Percentiles rank a stretch among this genome's conserved stretches.
phyloP scores from a whole-genome alignment of 176 grass and related monocot species.

The Tillandsia fasciculata region DNA sequence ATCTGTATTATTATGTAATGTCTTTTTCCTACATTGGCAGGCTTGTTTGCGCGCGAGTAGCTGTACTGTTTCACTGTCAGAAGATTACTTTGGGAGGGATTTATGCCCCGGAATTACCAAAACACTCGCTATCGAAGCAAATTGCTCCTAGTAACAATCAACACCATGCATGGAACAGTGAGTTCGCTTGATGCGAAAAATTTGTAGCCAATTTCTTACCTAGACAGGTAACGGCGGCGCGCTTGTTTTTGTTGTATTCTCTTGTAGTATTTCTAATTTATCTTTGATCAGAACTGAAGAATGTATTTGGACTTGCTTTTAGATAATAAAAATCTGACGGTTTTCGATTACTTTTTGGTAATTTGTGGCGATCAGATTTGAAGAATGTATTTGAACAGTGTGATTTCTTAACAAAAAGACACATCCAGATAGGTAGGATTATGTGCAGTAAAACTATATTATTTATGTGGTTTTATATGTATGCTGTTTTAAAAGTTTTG shows the following conservation, averaged over 20 bases:
- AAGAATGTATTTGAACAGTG: too few relatives aligned
- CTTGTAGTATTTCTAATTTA: background rate
- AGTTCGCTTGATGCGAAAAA: background rate
- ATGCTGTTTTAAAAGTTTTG: too few relatives aligned
- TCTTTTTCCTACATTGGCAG: conserved; percentile 32
- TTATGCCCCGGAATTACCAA: conserved; percentile 59
- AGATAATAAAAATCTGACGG: background rate
- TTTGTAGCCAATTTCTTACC: background rate
- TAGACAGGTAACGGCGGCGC: background rate
- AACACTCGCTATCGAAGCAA: conserved; percentile 65
- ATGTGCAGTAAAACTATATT: too few relatives aligned
- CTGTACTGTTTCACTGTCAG: conserved; percentile 47
- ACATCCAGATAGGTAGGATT: too few relatives aligned
- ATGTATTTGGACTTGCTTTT: background rate
- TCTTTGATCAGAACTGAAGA: background rate
- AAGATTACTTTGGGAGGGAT: conserved; percentile 43
- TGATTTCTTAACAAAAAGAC: too few relatives aligned
- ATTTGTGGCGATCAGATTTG: background rate
- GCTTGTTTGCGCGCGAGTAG: conserved; percentile 49
- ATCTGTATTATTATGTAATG: background rate
- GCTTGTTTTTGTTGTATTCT: background rate
- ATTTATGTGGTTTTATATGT: too few relatives aligned
- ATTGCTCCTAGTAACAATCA: conserved; percentile 36
- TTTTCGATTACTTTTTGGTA: background rate
- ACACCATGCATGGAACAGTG: background rate